Evolutionary conservation across 2,329 filamentous ascomycete genomes (phyloP).

Genomic region (Westerdykella aurantiaca): DNA sequence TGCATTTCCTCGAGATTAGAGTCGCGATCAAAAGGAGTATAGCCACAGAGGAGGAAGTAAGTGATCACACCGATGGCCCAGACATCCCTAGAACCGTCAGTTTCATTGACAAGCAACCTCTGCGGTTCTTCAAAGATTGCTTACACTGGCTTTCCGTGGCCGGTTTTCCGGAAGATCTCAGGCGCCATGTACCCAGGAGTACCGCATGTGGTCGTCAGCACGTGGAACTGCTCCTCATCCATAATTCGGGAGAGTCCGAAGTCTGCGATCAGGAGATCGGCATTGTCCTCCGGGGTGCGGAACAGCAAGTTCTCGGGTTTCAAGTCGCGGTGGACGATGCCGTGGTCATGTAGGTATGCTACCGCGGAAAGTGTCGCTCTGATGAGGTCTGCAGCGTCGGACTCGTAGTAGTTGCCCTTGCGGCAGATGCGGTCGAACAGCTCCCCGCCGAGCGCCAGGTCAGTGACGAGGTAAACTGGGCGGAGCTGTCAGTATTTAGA

Average conservation of each 20-base stretch:
- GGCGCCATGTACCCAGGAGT: conserved; percentile 99
- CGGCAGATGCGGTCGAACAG: conserved; percentile 98
- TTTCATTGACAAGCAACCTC: background rate
- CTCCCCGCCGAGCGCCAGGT: conserved; percentile 91
- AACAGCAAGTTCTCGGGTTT: conserved; percentile 98
- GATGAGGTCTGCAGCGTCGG: conserved; percentile 90
- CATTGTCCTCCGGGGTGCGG: conserved; percentile 94
- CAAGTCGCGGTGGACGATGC: conserved; percentile 94
- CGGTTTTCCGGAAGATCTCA: conserved; percentile 98
- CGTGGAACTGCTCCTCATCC: conserved; percentile 98
- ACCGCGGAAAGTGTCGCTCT: conserved; percentile 94
- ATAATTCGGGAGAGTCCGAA: conserved; percentile 95
- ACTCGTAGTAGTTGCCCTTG: conserved; percentile 97
- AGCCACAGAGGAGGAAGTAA: conserved; percentile 95
- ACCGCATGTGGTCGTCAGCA: conserved; percentile 93
- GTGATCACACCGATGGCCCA: conserved; percentile 99
- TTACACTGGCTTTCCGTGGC: conserved; percentile 92
- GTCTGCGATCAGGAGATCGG: conserved; percentile 92
- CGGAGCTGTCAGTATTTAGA: background rate
- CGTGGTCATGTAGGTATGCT: conserved; percentile 95
- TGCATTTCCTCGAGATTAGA: conserved; percentile 99
- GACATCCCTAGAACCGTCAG: conserved; percentile 58
- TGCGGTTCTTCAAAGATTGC: conserved; percentile 6
- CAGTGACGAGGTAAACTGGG: conserved; percentile 86
- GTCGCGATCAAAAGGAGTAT: conserved; percentile 96